Conservation (phyloP, 768 basidiomycete species). For the Flagelloscypha sp. region DNA sequence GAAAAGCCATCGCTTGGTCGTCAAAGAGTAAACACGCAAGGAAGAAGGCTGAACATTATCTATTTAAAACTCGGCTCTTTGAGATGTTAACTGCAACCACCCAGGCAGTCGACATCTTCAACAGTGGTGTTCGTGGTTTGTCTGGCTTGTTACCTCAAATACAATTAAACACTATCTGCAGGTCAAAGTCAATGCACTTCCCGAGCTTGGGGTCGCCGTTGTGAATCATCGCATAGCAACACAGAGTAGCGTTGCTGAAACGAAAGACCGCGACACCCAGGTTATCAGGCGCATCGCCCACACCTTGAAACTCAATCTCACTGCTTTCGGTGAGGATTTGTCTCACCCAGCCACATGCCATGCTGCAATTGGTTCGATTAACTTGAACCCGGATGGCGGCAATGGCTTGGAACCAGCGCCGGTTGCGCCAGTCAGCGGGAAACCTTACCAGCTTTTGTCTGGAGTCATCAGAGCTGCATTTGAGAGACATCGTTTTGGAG, state of each 20-base stretch:
- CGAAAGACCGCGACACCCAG: slow-evolving; percentile 33
- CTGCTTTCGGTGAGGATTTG: slow-evolving; percentile 42
- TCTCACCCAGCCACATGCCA: slow-evolving; percentile 22
- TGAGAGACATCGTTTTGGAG: slow-evolving; percentile 36
- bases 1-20: too few species aligned
- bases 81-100: slow-evolving; percentile 36
- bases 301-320: slow-evolving; percentile 46
- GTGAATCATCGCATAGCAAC: slow-evolving; percentile 47
- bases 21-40: too few species aligned
- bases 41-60: slow-evolving; percentile 27
- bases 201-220: slow-evolving; percentile 38
- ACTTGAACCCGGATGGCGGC: slow-evolving; percentile 38
- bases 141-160: too few species aligned
- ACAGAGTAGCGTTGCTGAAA: slow-evolving; percentile 38
- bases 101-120: slow-evolving; percentile 45
- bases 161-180: too few species aligned
- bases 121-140: too few species aligned
- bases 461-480: slow-evolving; percentile 60
- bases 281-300: slow-evolving; percentile 35
- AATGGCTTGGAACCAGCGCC: slow-evolving; percentile 61
- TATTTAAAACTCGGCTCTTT: slow-evolving; percentile 15
- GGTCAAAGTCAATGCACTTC: slow-evolving; percentile 48
- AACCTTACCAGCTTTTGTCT: slow-evolving; percentile 44
- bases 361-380: slow-evolving; percentile 39
- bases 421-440: slow-evolving; percentile 38